Evolutionary conservation across 768 basidiomycete species (phyloP).

Genomic region (Sarcodon aspratus): DNA sequence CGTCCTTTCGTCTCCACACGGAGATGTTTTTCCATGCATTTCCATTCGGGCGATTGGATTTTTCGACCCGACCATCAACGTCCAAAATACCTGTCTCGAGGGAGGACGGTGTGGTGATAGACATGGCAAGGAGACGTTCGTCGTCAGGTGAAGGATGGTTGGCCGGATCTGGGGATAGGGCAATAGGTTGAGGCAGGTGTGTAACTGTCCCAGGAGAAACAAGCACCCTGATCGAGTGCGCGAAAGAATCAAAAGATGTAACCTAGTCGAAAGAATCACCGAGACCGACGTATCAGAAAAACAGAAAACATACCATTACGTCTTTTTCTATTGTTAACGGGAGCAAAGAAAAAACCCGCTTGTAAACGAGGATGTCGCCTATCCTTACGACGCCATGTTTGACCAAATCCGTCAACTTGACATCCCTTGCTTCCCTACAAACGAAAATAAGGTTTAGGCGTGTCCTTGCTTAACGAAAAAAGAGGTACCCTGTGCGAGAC

Average conservation of each 20-base stretch:
- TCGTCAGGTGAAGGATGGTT: conserved; percentile 13
- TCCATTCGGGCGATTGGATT: conserved; percentile 28
- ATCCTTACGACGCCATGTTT: conserved; percentile 31
- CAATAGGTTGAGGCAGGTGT: conserved; percentile 25
- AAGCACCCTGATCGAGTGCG: conserved; percentile 26
- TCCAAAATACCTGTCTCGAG: conserved; percentile 43
- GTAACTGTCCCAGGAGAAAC: conserved; percentile 24
- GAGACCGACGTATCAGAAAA: too few species aligned
- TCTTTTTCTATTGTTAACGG: conserved; percentile 42
- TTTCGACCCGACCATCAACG: conserved; percentile 35
- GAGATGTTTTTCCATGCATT: conserved; percentile 47
- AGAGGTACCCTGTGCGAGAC: background rate
- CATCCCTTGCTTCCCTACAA: conserved; percentile 27
- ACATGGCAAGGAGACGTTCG: conserved; percentile 11
- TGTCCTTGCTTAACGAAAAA: background rate
- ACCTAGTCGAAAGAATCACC: conserved; percentile 4
- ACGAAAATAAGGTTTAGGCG: background rate
- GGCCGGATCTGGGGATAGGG: conserved; percentile 16
- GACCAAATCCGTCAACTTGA: conserved; percentile 33
- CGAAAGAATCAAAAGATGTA: background rate
- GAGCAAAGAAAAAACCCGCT: conserved; percentile 30
- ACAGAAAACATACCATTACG: conserved; percentile 24
- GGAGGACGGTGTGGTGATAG: conserved; percentile 23
- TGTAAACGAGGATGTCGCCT: conserved; percentile 46
- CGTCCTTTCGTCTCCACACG: conserved; percentile 39